Conservation (phyloP, 148 eudicot species). For the Cornus florida region DNA sequence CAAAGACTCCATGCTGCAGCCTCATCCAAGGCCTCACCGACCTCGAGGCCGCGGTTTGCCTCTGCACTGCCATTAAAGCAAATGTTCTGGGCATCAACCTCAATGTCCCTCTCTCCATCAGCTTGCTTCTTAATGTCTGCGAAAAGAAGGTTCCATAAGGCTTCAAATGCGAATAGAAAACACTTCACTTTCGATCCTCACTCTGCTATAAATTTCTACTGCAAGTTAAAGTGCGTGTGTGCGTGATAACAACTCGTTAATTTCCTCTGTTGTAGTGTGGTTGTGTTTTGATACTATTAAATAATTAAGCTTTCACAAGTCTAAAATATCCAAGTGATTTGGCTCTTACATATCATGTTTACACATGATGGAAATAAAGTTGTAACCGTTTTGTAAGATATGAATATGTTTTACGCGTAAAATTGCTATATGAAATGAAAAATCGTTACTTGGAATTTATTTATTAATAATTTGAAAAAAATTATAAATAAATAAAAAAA, state of each 20-base stretch:
- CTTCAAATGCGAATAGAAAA: conserved; percentile 39
- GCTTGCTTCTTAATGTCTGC: conserved; percentile 60
- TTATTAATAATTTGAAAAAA: too few species aligned
- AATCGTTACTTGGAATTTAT: not conserved
- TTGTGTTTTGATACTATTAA: too few species aligned
- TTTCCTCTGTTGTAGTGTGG: not conserved
- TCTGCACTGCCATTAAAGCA: conserved; percentile 64
- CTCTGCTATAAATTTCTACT: not conserved
- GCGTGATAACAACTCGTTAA: not conserved
- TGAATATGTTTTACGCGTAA: too few species aligned
- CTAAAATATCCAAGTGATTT: too few species aligned
- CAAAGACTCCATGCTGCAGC: conserved; percentile 59
- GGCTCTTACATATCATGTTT: too few species aligned
- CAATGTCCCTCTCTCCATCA: conserved; percentile 49
- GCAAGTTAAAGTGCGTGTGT: not conserved
- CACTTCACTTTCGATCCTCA: not conserved
- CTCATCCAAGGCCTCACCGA: conserved; percentile 49
- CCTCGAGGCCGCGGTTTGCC: conserved; percentile 71
- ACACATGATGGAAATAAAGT: too few species aligned
- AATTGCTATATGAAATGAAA: too few species aligned
- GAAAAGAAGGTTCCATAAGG: conserved; percentile 41
- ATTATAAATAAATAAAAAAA: too few species aligned
- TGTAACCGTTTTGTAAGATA: not conserved
- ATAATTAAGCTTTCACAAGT: too few species aligned
- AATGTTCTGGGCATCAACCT: conserved; percentile 53